Percentiles rank a stretch among this genome's conserved stretches.
These are phyloP conservation scores for Babesia ovata DNA, from an alignment of 169 alveolate genomes.

Conservation along the genomic window DNA sequence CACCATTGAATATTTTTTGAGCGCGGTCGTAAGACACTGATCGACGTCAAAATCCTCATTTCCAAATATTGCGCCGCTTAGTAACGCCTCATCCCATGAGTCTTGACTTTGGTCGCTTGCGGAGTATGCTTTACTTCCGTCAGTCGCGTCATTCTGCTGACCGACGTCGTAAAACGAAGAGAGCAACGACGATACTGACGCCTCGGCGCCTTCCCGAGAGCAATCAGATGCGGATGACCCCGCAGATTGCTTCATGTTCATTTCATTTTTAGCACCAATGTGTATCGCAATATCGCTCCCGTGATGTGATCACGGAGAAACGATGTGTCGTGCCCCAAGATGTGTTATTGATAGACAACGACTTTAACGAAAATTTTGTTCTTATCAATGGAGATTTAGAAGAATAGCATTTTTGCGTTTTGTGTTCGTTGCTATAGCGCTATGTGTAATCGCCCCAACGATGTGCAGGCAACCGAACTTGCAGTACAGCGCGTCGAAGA, in stretches of 20 bases:
- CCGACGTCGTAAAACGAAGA: constrained; percentile 48
- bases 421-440: not conserved
- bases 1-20: constrained; percentile 47
- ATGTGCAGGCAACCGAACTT: constrained; percentile 3
- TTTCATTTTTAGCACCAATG: not conserved
- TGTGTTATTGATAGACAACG: not conserved
- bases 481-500: not conserved
- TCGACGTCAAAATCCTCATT: constrained; percentile 51
- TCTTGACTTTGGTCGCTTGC: constrained; percentile 1
- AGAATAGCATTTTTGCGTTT: not conserved
- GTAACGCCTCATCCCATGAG: constrained; percentile 10
- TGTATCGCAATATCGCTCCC: not conserved
- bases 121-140: not conserved
- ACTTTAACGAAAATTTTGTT: not conserved
- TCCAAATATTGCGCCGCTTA: constrained; percentile 39
- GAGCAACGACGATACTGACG: constrained; percentile 64
- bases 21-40: constrained; percentile 35
- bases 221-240: constrained; percentile 6
- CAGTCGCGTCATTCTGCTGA: not conserved
- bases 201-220: constrained; percentile 2
- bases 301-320: not conserved
- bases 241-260: constrained; percentile 1
- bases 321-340: constrained; percentile 1
- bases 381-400: not conserved
- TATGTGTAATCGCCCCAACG: not conserved